Evolutionary conservation across 2,329 filamentous ascomycete species (phyloP), one percentile per base, ranked within the genome.

Genomic region (Alternaria ethzedia): DNA sequence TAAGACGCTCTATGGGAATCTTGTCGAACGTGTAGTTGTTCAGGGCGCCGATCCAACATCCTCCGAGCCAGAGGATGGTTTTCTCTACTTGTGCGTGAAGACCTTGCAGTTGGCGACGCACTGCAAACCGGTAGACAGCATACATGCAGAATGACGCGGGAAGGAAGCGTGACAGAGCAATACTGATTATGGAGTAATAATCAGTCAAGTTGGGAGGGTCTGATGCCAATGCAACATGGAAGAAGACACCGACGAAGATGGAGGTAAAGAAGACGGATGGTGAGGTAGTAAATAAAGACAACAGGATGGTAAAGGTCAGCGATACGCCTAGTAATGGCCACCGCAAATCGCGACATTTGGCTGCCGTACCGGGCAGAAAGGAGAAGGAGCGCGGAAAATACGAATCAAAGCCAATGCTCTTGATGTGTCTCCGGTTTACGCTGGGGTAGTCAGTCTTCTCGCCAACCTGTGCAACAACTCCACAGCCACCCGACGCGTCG

Each of bases 11-110:
- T 69, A 99, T 96, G 0, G 96, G 96, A 65, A 99, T 97, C 81
- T 92, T 91, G 72, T 93, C 91, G 74, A 99, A 93, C 0, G 96
- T 98, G 80, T 97, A 96, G 81, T 98, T 98, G 75, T 95, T 95
- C 69, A 99, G 82, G 1, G 93, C 90, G 15, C 94, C 96, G 43
- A 97, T 88, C 91, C 96, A 99, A 75, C 91, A 94, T 8, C 89
- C 90, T 1, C 94, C 94, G 1, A 99, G 84, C 91, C 94, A 98
- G 26, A 98, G 85, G 3, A 98, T 81, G 0, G 93, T 92, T 84
- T 97, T 97, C 75, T 97, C 95, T 46, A 97, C 73, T 76, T 97
- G 95, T 0, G 94, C 93, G 0, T 88, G 90, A 3, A 97, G 85
- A 2, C 89, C 90, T 2, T 79, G 81, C 25, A 97, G 86, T 1